Evolutionary conservation across 331 rosid genomes (phyloP), one percentile per base, ranked within the genome.

Genomic region (Dryas integrifolia): DNA sequence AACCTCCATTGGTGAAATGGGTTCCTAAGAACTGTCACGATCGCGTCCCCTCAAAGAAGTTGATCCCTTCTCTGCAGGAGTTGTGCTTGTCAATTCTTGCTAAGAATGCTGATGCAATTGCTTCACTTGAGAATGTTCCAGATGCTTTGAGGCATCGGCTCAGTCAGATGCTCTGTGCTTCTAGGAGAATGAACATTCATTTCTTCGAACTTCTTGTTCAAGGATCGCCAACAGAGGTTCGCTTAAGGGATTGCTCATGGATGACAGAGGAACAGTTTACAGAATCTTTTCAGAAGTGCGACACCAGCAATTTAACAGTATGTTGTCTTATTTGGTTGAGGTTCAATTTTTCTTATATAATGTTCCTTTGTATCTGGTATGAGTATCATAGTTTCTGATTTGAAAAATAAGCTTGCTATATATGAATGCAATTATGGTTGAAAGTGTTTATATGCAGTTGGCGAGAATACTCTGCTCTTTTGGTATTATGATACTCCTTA

Each of bases 191-290:
- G 90, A 74, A 73, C 44, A 15, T 2, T 67, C 88, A 24, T 50
- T 47, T 80, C 69, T 62, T 94, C 9, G 67, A 82, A 38, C 91
- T 91, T 72, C 82, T 94, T 69, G 65, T 91, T 21, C 67, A 47
- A 48, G 96, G 87, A 18, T 79, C 90, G 26, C 98, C 98, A 4
- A 84, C 85, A 0, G 92, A 88, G 80, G 82, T 94, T 62, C 79
- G 96, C 24, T 4, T 94, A n/a, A 43, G 47, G 69, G 96, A 94
- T 74, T 91, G 96, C 76, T 94, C 97, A 3, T 85, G 98, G 98
- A 73, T 91, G 77, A 72, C 92, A 4, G 98, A 84, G 75, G 93
- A 91, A 55, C 82, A 88, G 65, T 88, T 91, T 45, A 55, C 76
- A 11, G 40, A 72, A 26, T 82, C 78, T 67, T 88, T 92, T 63